A percentile compares a stretch with the other conserved stretches of the same genome.
These are phyloP conservation scores for Psilocybe mexicana DNA, from an alignment of 1,284 basidiomycete genomes.

Conservation along the genomic window DNA sequence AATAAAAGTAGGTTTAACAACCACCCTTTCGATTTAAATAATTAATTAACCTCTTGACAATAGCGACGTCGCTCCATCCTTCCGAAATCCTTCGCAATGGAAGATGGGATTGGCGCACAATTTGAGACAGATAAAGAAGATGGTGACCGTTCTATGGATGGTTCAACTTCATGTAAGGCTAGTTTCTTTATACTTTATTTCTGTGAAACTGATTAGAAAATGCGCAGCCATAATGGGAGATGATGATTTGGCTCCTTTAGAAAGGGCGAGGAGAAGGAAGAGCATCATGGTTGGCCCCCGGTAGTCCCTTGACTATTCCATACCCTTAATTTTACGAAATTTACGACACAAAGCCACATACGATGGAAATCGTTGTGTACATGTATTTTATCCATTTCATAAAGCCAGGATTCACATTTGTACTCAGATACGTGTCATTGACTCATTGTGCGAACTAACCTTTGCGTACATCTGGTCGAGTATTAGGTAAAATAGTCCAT, in stretches of 20 bases:
- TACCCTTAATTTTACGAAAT: conserved; percentile 12
- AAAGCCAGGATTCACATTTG: background rate
- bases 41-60: conserved; percentile 4
- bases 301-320: background rate
- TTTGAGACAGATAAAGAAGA: conserved; percentile 34
- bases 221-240: conserved; percentile 40
- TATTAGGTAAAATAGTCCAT: too few species aligned
- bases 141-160: conserved; percentile 42
- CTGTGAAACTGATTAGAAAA: conserved; percentile 8
- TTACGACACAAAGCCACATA: conserved; percentile 13
- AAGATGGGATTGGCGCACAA: conserved; percentile 20
- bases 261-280: conserved; percentile 53
- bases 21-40: background rate
- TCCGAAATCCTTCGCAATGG: conserved; percentile 52
- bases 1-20: conserved; percentile 54
- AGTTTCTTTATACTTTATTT: background rate
- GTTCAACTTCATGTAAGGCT: conserved; percentile 46
- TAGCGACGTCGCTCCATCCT: conserved; percentile 63
- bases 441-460: too few species aligned
- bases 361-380: background rate
- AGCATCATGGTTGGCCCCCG: conserved; percentile 33
- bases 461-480: too few species aligned
- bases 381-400: conserved; percentile 6
- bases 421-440: too few species aligned
- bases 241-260: conserved; percentile 55